Percentiles rank a stretch among this genome's conserved stretches.
These are phyloP conservation scores for Globisporangium echinulatum DNA, from an alignment of 352 stramenopile species.

Conservation along the genomic window DNA sequence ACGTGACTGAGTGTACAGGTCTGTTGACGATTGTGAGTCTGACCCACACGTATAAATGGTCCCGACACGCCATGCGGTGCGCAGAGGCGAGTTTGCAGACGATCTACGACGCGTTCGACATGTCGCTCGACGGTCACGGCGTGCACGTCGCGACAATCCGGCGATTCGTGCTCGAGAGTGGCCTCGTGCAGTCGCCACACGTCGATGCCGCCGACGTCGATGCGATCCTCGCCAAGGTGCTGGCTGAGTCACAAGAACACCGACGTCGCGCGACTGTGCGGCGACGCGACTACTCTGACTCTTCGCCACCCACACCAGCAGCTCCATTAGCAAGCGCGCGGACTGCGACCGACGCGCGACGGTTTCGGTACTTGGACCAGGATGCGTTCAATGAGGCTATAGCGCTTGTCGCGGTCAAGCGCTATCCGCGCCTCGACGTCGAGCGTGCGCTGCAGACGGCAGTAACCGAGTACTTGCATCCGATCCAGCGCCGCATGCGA, in stretches of 20 bases:
- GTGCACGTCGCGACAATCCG: constrained; percentile 65
- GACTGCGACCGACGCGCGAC: constrained; percentile 24
- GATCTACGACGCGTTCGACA: constrained; percentile 46
- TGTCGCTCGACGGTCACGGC: constrained; percentile 32
- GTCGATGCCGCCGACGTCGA: constrained; percentile 57
- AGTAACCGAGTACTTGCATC: constrained; percentile 42
- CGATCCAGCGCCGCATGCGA: constrained; percentile 26
- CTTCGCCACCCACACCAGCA: constrained; percentile 12
- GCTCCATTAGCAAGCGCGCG: constrained; percentile 1
- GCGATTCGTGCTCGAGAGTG: constrained; percentile 58
- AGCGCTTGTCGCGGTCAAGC: constrained; percentile 53
- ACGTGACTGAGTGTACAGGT: background rate
- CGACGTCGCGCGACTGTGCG: constrained; percentile 37
- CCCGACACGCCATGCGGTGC: too few species aligned
- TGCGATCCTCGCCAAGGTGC: constrained; percentile 53
- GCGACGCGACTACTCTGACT: constrained; percentile 57
- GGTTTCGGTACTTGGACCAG: constrained; percentile 60
- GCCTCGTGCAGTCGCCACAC: constrained; percentile 42
- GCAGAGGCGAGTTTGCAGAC: constrained; percentile 27
- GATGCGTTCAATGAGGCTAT: constrained; percentile 68
- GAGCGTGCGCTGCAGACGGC: constrained; percentile 47
- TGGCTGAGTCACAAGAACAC: constrained; percentile 48
- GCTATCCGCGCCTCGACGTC: constrained; percentile 48
- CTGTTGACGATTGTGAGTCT: too few species aligned
- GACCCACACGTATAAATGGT: too few species aligned